Conservation (phyloP, 345 rosid species). For the Linum lewisii region DNA sequence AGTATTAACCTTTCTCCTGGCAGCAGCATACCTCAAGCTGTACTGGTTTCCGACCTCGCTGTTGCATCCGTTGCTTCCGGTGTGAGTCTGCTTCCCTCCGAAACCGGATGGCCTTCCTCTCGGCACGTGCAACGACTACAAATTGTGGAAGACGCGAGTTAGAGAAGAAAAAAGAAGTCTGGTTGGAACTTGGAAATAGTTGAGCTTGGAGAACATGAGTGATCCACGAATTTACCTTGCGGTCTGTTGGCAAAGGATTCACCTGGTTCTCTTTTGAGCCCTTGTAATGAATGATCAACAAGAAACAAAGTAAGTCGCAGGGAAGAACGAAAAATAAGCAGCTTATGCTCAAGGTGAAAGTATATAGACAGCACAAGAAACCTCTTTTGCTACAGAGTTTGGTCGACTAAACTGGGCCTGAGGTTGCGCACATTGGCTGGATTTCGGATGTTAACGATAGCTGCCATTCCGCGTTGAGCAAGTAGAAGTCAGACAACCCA, state of each 20-base stretch:
- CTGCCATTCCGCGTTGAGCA: conserved; percentile 35
- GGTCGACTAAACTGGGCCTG: conserved; percentile 32
- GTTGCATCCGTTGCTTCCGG: conserved; percentile 21
- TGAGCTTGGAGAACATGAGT: conserved; percentile 9
- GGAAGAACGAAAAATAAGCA: conserved; percentile 1
- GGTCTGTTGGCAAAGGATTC: conserved; percentile 42
- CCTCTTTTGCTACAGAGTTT: conserved; percentile 37
- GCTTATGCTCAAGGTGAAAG: background rate
- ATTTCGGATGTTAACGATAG: conserved; percentile 54
- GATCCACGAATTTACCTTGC: conserved; percentile 31
- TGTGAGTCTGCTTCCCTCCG: conserved; percentile 31
- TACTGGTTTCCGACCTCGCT: conserved; percentile 33
- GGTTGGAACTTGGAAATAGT: background rate
- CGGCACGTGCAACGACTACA: conserved; percentile 24
- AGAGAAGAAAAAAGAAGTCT: background rate
- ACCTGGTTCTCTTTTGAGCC: conserved; percentile 85
- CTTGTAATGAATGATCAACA: conserved; percentile 40
- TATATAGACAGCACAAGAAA: conserved; percentile 15
- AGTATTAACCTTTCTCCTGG: background rate
- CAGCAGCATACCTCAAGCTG: conserved; percentile 33
- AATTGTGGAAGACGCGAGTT: background rate
- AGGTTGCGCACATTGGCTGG: conserved; percentile 39
- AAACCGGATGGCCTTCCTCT: conserved; percentile 27
- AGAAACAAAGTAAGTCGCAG: conserved; percentile 11
- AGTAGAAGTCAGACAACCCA: background rate